These are phyloP conservation scores for Dalbergia cultrata DNA, from an alignment of 306 rosid genomes.

Conservation along the genomic window DNA sequence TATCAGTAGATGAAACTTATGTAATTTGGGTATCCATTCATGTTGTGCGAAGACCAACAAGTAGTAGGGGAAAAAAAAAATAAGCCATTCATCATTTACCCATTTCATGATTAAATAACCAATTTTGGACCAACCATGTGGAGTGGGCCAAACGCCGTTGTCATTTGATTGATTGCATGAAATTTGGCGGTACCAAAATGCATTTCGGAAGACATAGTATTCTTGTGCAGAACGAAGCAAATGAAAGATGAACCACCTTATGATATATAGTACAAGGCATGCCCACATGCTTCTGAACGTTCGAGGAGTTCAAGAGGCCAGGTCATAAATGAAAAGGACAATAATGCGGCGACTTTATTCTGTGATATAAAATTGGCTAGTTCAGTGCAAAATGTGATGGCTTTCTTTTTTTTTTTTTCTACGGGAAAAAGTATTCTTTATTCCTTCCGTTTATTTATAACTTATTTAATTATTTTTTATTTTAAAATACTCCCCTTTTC, in stretches of 20 bases:
- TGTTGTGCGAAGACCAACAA: background rate
- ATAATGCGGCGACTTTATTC: background rate
- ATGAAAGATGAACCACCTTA: slow-evolving; percentile 20
- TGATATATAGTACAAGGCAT: slow-evolving; percentile 13
- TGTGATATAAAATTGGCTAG: slow-evolving; percentile 4
- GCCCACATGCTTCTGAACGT: slow-evolving; percentile 38
- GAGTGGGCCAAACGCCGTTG: slow-evolving; percentile 18
- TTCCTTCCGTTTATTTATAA: too few relatives aligned
- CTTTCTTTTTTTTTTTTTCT: too few relatives aligned
- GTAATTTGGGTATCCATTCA: background rate
- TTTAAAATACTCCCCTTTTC: too few relatives aligned
- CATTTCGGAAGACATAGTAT: slow-evolving; percentile 19
- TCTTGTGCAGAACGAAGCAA: slow-evolving; percentile 37
- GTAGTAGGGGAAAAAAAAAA: background rate
- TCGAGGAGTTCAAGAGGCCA: slow-evolving; percentile 18
- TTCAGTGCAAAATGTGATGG: background rate
- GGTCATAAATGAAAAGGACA: slow-evolving; percentile 14
- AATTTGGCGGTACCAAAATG: slow-evolving; percentile 14
- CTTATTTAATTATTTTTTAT: too few relatives aligned
- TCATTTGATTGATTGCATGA: slow-evolving; percentile 39
- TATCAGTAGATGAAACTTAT: background rate
- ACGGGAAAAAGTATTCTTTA: too few relatives aligned
- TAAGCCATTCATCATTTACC: slow-evolving; percentile 2
- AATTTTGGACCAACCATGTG: slow-evolving; percentile 37
- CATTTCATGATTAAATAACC: slow-evolving; percentile 1